Conservation (phyloP, 371 early-diverging fungal species). For the Mortierella sp. region DNA sequence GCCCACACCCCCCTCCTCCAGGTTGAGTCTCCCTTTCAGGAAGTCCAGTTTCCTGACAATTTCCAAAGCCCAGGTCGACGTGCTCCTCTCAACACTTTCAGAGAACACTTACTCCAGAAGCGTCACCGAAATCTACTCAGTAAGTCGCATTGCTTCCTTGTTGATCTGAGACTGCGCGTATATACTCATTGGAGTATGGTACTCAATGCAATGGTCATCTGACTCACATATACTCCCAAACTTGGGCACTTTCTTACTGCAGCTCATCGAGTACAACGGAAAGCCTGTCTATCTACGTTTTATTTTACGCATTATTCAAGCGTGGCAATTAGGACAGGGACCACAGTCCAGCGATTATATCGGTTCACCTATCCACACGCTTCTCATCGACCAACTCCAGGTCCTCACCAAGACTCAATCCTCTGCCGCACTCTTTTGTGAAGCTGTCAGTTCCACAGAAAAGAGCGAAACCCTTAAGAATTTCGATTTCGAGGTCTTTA, state of each 20-base stretch:
- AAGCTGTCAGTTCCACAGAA: slow-evolving; percentile 60
- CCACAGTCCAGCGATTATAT: slow-evolving; percentile 36
- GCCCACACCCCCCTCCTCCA: slow-evolving; percentile 51
- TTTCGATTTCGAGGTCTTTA: slow-evolving; percentile 62
- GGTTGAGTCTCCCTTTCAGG: slow-evolving; percentile 55
- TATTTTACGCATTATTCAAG: slow-evolving; percentile 63
- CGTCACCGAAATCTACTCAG: slow-evolving; percentile 65
- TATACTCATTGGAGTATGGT: neutral
- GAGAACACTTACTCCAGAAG: slow-evolving; percentile 65
- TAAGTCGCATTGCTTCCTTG: slow-evolving; percentile 45
- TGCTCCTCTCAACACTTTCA: slow-evolving; percentile 68
- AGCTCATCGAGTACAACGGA: slow-evolving; percentile 72
- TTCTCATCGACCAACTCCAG: slow-evolving; percentile 65
- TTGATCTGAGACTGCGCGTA: neutral
- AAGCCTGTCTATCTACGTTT: slow-evolving; percentile 68
- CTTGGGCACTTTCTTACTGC: slow-evolving; percentile 13
- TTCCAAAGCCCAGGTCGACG: slow-evolving; percentile 72
- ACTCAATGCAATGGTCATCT: neutral
- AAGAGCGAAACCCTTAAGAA: slow-evolving; percentile 59
- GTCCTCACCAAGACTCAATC: slow-evolving; percentile 54
- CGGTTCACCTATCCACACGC: slow-evolving; percentile 58
- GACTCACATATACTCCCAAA: neutral
- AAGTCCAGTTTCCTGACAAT: slow-evolving; percentile 67
- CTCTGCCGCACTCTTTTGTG: slow-evolving; percentile 61
- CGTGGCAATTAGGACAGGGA: slow-evolving; percentile 53